Base-by-base conservation (phyloP, 2,329 filamentous ascomycete species). In the Lachnellula arida region DNA sequence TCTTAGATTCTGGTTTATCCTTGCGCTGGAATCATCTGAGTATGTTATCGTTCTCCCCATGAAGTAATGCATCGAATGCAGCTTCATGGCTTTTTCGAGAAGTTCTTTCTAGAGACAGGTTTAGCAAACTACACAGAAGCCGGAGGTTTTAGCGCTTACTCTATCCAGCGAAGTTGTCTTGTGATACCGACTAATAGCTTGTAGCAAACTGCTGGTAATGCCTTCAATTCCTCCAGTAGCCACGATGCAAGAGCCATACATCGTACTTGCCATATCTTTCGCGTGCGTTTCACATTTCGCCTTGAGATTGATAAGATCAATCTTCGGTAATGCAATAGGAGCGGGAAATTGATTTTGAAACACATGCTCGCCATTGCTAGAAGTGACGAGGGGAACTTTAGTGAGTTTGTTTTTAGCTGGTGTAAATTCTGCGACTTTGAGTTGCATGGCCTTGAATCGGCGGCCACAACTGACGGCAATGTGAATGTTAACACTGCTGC, bases 11-110 rank as follows among this genome's bases (percentile, higher is more conserved):
- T 37, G n/a, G 19, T 7, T 23, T 25, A 52, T 28, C 8, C 43
- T 7, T 28, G 14, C 47, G 12, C 15, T 23, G 15, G 53, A 56
- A 4, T 47, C 22, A 4, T 47, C 40, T n/a, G 53, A 46, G 12
- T 53, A 46, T 14, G 44, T 50, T 25, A 59, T 53, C 28, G 48
- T 55, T 48, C 34, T 42, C 22, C 25, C 46, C 39, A 56, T 56
- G 34, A 59, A 59, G 22, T 44, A 23, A 12, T 53, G 40, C 19
- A 46, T 53, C n/a, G 53, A 25, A 35, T 56, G 40, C 5, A 59
- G 23, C 39, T 39, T 51, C 40, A 53, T 53, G 28, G 56, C 56
- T 43, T 56, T 55, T 12, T 51, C 23, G 8, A 59, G 40, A 53
- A 53, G 50, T 35, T 39, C 14, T 43, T 12, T 47, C 55, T 57